Evolutionary conservation across 352 stramenopile species (phyloP).

Genomic region (Phytophthora pluvialis): DNA sequence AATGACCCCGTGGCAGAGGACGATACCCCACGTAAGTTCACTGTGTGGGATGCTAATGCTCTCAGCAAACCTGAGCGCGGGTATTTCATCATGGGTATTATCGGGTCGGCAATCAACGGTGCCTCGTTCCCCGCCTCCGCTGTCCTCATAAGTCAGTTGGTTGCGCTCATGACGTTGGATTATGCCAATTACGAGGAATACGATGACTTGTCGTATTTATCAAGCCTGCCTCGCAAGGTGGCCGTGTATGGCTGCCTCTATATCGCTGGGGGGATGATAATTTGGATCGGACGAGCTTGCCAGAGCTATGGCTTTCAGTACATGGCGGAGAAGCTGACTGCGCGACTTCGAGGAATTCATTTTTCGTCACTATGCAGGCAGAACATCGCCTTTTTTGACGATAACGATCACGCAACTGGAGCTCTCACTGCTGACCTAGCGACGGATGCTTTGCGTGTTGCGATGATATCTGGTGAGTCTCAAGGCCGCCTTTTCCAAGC

Average conservation of each 20-base stretch:
- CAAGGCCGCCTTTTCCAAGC: slow-evolving; percentile 57
- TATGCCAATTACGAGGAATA: slow-evolving; percentile 39
- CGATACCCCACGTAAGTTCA: slow-evolving; percentile 12
- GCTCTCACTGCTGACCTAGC: slow-evolving; percentile 71
- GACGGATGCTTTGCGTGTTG: slow-evolving; percentile 55
- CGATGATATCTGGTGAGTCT: slow-evolving; percentile 48
- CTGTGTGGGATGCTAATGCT: slow-evolving; percentile 10
- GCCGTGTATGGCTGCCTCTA: slow-evolving; percentile 44
- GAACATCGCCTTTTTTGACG: slow-evolving; percentile 78
- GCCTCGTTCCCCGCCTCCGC: slow-evolving; percentile 30
- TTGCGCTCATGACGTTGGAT: slow-evolving; percentile 36
- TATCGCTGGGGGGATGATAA: slow-evolving; percentile 39
- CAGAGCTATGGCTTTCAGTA: slow-evolving; percentile 58
- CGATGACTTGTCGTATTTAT: slow-evolving; percentile 35
- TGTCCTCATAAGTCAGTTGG: slow-evolving; percentile 32
- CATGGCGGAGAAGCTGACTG: slow-evolving; percentile 60
- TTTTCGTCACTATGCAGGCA: slow-evolving; percentile 49
- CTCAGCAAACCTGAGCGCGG: slow-evolving; percentile 26
- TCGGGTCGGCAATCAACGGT: slow-evolving; percentile 34
- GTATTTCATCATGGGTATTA: slow-evolving; percentile 31
- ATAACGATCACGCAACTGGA: slow-evolving; percentile 56
- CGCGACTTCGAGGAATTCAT: slow-evolving; percentile 51
- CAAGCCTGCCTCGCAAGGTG: slow-evolving; percentile 26
- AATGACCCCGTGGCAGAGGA: too few species aligned
- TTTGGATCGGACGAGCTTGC: slow-evolving; percentile 30